phyloP scores from a whole-genome alignment of 2,329 filamentous ascomycete genomes.

The Plectosphaerella plurivora region DNA sequence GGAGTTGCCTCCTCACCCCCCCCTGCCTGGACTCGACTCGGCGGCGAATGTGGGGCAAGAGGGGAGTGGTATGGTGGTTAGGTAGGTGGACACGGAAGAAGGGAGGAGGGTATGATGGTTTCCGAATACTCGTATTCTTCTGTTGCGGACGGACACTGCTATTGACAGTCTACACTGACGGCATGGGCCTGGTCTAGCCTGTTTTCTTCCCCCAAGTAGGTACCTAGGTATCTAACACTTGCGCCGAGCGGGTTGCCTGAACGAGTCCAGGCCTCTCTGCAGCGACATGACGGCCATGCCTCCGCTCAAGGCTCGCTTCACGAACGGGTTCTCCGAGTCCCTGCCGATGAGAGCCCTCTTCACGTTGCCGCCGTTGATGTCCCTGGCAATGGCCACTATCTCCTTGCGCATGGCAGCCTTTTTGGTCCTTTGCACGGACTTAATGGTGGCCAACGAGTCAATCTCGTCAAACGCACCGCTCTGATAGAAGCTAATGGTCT shows the following conservation, averaged over 20 bases:
- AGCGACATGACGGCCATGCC: neutral
- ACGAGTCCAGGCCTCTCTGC: neutral
- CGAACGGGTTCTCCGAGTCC: neutral
- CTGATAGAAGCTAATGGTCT: neutral
- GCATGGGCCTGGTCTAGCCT: too few relatives aligned
- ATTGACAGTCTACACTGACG: too few relatives aligned
- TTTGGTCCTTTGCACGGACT: neutral
- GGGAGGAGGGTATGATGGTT: too few relatives aligned
- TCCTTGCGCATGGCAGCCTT: neutral
- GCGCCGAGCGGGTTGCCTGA: neutral
- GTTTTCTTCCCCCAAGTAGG: too few relatives aligned
- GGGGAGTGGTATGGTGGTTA: too few relatives aligned
- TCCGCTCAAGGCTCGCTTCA: neutral
- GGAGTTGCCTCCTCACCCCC: too few relatives aligned
- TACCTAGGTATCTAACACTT: too few relatives aligned
- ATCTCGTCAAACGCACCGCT: constrained; percentile 1
- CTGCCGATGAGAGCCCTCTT: neutral
- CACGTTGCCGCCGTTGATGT: neutral
- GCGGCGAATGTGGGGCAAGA: too few relatives aligned
- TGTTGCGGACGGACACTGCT: too few relatives aligned
- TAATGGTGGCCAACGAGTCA: neutral
- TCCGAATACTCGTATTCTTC: too few relatives aligned
- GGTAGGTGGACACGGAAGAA: too few relatives aligned
- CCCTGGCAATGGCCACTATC: neutral
- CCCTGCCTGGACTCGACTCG: too few relatives aligned